A percentile compares a stretch with the other conserved stretches of the same genome.
phyloP scores from a whole-genome alignment of 1,284 basidiomycete species.

The Malassezia japonica region DNA sequence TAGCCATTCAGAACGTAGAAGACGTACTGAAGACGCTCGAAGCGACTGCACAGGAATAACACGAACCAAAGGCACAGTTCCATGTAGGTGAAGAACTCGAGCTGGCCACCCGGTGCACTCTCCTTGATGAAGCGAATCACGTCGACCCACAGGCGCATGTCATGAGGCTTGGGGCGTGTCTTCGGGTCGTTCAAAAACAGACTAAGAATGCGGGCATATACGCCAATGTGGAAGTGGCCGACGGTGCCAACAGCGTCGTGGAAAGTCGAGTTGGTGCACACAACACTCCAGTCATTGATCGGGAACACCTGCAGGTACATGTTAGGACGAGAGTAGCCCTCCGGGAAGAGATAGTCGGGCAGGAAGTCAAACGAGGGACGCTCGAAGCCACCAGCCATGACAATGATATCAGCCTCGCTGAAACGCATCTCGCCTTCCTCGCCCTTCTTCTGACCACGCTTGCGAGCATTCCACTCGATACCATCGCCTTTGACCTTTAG shows the following conservation, averaged over 20 bases:
- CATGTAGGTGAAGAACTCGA: constrained; percentile 61
- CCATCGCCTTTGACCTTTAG: constrained; percentile 52
- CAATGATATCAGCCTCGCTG: constrained; percentile 56
- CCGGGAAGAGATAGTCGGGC: constrained; percentile 57
- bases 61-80: constrained; percentile 51
- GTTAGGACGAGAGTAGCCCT: constrained; percentile 54
- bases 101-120: constrained; percentile 54
- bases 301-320: constrained; percentile 61
- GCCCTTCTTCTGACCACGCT: constrained; percentile 41
- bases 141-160: constrained; percentile 63
- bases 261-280: constrained; percentile 58
- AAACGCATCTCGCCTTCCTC: constrained; percentile 47
- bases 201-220: constrained; percentile 57
- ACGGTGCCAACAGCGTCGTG: constrained; percentile 50
- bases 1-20: constrained; percentile 42
- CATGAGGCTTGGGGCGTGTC: constrained; percentile 54
- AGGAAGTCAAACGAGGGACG: constrained; percentile 57
- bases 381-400: constrained; percentile 59
- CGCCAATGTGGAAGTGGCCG: constrained; percentile 35
- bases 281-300: constrained; percentile 55
- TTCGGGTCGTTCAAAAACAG: constrained; percentile 56
- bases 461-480: constrained; percentile 49
- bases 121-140: constrained; percentile 57
- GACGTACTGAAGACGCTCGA: constrained; percentile 27
- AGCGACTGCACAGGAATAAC: constrained; percentile 33